phyloP scores from a whole-genome alignment of 2,329 filamentous ascomycete genomes.

The Xylaria digitata region DNA sequence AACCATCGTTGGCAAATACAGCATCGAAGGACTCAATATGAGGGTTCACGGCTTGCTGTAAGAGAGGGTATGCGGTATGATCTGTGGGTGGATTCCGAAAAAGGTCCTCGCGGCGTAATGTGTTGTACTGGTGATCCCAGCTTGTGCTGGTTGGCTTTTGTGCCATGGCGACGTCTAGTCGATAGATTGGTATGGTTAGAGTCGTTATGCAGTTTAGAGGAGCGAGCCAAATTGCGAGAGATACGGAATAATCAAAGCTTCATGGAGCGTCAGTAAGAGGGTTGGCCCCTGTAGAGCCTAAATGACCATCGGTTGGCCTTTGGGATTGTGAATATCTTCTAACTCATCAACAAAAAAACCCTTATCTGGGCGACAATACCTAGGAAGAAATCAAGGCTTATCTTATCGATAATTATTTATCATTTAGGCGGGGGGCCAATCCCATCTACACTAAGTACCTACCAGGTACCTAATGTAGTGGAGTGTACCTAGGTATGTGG shows the following conservation, averaged over 20 bases:
- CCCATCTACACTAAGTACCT: background rate
- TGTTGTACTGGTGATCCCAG: conserved; percentile 90
- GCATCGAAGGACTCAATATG: conserved; percentile 97
- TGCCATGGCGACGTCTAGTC: conserved; percentile 58
- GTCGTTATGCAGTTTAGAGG: conserved; percentile 5
- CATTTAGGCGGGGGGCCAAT: conserved; percentile 24
- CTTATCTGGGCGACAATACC: conserved; percentile 40
- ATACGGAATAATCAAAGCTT: background rate
- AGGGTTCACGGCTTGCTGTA: conserved; percentile 86
- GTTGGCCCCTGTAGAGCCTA: conserved; percentile 4
- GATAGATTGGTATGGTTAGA: background rate
- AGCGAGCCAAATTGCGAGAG: background rate
- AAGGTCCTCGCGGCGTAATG: conserved; percentile 84
- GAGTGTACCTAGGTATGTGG: too few species aligned
- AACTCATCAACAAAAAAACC: conserved; percentile 38
- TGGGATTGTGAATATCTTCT: conserved; percentile 30
- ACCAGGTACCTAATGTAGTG: background rate
- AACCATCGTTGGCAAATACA: conserved; percentile 78
- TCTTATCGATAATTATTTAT: conserved; percentile 34
- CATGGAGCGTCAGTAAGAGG: conserved; percentile 3
- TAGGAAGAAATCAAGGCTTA: background rate
- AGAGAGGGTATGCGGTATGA: conserved; percentile 85
- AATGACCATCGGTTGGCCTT: background rate
- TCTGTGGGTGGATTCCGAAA: conserved; percentile 91
- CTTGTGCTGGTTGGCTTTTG: conserved; percentile 70